These are phyloP conservation scores for Fomitopsis palustris DNA, from an alignment of 1,284 basidiomycete species.

Conservation along the genomic window DNA sequence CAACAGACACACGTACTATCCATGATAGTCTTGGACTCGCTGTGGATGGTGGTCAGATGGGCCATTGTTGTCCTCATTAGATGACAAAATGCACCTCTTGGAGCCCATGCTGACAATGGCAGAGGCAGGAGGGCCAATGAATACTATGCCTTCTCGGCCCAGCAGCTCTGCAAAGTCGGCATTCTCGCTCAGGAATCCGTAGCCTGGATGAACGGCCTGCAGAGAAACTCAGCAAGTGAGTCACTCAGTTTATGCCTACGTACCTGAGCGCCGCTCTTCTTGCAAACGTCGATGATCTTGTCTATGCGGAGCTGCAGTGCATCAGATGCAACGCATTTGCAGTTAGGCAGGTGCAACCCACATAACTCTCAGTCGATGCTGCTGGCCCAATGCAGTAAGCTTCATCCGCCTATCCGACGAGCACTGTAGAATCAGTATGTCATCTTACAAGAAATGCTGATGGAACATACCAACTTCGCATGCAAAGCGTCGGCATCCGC, in stretches of 20 bases:
- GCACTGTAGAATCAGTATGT: not conserved
- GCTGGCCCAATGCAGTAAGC: slow-evolving; percentile 93
- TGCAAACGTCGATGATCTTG: slow-evolving; percentile 84
- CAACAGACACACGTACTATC: slow-evolving; percentile 42
- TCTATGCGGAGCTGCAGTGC: slow-evolving; percentile 76
- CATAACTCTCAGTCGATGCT: slow-evolving; percentile 85
- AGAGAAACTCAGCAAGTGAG: not conserved
- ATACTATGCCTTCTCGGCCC: slow-evolving; percentile 86
- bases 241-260: slow-evolving; percentile 4
- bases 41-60: slow-evolving; percentile 25
- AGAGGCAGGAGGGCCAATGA: slow-evolving; percentile 92
- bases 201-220: slow-evolving; percentile 82
- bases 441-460: not conserved
- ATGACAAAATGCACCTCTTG: slow-evolving; percentile 58
- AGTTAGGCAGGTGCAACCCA: slow-evolving; percentile 34
- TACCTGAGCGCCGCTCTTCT: slow-evolving; percentile 80
- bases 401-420: slow-evolving; percentile 76
- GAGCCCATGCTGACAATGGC: slow-evolving; percentile 95
- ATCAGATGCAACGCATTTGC: not conserved
- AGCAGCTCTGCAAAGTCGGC: slow-evolving; percentile 85
- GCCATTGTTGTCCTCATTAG: not conserved
- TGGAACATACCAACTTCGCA: slow-evolving; percentile 58
- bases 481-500: slow-evolving; percentile 79
- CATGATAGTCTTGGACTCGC: slow-evolving; percentile 92
- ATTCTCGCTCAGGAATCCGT: slow-evolving; percentile 92